phyloP scores from a whole-genome alignment of 345 rosid species.

The Sonneratia alba region DNA sequence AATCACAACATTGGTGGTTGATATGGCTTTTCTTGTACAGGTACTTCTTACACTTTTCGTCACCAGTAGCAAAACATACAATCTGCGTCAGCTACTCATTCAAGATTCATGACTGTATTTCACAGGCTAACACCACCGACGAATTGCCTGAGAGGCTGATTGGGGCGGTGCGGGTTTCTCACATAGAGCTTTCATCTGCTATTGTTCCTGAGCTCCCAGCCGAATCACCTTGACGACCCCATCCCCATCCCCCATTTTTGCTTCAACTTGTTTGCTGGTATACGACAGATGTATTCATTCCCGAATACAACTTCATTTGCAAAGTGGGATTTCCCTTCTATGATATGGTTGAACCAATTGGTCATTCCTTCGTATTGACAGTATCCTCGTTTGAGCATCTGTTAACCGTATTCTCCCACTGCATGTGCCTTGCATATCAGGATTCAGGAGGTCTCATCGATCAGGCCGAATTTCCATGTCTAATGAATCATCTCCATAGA shows the following conservation, averaged over 20 bases:
- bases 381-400: not conserved
- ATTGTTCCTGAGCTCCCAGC: conserved; percentile 49
- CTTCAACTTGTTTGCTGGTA: conserved; percentile 1
- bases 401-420: not conserved
- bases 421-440: not conserved
- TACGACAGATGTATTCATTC: not conserved
- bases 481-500: no score
- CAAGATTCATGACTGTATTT: not conserved
- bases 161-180: conserved; percentile 90
- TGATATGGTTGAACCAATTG: not conserved
- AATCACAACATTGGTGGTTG: conserved; percentile 82
- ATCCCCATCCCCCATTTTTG: not conserved
- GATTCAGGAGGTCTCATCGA: not conserved
- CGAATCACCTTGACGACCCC: conserved; percentile 1
- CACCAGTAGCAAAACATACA: not conserved
- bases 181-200: conserved; percentile 83
- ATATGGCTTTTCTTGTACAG: conserved; percentile 99
- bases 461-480: no score
- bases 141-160: conserved; percentile 88
- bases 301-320: not conserved
- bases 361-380: not conserved
- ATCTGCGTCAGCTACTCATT: not conserved
- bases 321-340: not conserved
- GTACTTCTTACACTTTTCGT: conserved; percentile 9
- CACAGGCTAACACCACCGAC: conserved; percentile 70